A percentile compares a stretch with the other conserved stretches of the same genome.
These are phyloP conservation scores for Westerdykella ornata DNA, from an alignment of 2,329 filamentous ascomycete genomes.

Conservation along the genomic window DNA sequence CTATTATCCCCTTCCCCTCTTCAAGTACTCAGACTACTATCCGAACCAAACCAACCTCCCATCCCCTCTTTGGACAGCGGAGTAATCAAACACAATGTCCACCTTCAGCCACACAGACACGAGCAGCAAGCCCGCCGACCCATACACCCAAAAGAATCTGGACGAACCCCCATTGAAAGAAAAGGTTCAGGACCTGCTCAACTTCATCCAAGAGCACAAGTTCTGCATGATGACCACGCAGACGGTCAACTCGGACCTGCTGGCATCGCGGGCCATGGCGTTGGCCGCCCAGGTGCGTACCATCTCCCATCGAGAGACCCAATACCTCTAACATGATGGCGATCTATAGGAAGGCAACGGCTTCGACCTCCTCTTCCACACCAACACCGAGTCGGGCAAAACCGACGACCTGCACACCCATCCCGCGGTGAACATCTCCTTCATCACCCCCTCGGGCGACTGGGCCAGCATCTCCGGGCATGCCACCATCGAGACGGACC, in stretches of 20 bases:
- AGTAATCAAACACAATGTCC: slow-evolving; percentile 23
- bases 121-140: slow-evolving; percentile 53
- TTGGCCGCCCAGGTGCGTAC: slow-evolving; percentile 63
- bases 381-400: slow-evolving; percentile 85
- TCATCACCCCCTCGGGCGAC: slow-evolving; percentile 67
- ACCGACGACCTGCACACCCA: slow-evolving; percentile 70
- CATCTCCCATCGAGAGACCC: no score
- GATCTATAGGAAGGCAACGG: slow-evolving; percentile 61
- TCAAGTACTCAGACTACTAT: no score
- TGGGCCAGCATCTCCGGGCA: slow-evolving; percentile 83
- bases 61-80: no score
- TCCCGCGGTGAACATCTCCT: slow-evolving; percentile 71
- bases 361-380: slow-evolving; percentile 81
- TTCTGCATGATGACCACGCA: slow-evolving; percentile 87
- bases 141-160: slow-evolving; percentile 71
- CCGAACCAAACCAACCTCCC: no score
- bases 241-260: slow-evolving; percentile 55
- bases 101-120: slow-evolving; percentile 38
- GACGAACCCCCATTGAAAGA: slow-evolving; percentile 64
- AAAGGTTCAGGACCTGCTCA: slow-evolving; percentile 67
- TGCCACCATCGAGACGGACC: slow-evolving; percentile 63
- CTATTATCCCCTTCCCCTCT: no score
- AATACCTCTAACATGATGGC: slow-evolving; percentile 5
- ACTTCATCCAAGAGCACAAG: slow-evolving; percentile 67
- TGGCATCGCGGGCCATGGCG: slow-evolving; percentile 82